phyloP scores from a whole-genome alignment of 192 early-diverging fungal species.

The Gamsiella multidivaricata region DNA sequence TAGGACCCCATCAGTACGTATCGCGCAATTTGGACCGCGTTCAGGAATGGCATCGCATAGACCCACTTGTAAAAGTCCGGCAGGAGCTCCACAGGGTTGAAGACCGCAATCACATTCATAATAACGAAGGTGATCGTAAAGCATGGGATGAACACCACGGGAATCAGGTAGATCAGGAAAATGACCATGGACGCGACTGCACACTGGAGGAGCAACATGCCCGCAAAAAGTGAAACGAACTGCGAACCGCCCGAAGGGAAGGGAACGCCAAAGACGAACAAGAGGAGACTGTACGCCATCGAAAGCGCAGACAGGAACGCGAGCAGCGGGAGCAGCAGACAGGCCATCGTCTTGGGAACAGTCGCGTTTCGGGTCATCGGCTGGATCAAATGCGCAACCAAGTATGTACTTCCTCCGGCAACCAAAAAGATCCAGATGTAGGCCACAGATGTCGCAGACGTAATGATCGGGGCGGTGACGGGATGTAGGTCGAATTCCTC shows the following conservation, averaged over 20 bases:
- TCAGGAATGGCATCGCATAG: constrained; percentile 61
- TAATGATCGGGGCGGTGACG: constrained; percentile 34
- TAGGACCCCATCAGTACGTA: constrained; percentile 59
- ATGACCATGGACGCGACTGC: constrained; percentile 41
- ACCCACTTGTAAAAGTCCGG: constrained; percentile 53
- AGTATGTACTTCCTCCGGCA: constrained; percentile 43
- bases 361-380: constrained; percentile 24
- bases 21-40: constrained; percentile 54
- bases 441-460: constrained; percentile 41
- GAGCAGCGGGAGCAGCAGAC: constrained; percentile 14
- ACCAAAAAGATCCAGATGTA: constrained; percentile 53
- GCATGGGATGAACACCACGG: constrained; percentile 36
- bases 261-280: constrained; percentile 31
- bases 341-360: constrained; percentile 14
- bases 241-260: constrained; percentile 24
- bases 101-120: constrained; percentile 51
- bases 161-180: constrained; percentile 44
- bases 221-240: constrained; percentile 40
- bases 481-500: constrained; percentile 47
- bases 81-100: constrained; percentile 53
- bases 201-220: constrained; percentile 40
- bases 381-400: constrained; percentile 42
- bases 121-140: constrained; percentile 50
- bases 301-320: constrained; percentile 25
- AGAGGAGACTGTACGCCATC: constrained; percentile 24